Evolutionary conservation across 768 basidiomycete species (phyloP).

Genomic region (Pisolithus tinctorius): DNA sequence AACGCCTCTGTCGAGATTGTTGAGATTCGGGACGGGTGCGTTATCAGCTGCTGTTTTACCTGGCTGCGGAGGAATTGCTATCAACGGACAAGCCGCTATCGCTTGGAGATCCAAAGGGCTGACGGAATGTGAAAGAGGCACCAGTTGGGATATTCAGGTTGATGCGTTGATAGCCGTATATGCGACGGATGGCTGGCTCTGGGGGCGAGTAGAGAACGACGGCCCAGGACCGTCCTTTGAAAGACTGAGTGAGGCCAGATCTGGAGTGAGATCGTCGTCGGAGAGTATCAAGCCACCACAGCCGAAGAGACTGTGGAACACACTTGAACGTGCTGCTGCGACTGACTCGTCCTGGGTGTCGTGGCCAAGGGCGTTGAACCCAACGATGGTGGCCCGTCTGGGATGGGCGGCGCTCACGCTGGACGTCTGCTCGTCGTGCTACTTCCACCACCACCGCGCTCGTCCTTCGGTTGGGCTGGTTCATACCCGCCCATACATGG

Average conservation of each 20-base stretch:
- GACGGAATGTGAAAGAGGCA: conserved; percentile 39
- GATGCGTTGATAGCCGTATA: conserved; percentile 54
- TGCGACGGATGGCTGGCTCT: conserved; percentile 58
- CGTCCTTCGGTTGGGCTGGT: conserved; percentile 46
- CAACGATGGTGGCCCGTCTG: conserved; percentile 55
- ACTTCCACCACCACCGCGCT: conserved; percentile 59
- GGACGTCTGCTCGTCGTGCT: conserved; percentile 75
- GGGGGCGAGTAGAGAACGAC: conserved; percentile 45
- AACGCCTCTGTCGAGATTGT: conserved; percentile 83
- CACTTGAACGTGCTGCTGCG: conserved; percentile 17
- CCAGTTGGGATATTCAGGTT: conserved; percentile 52
- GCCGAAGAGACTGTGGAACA: conserved; percentile 26
- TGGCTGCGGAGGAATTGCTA: too few relatives aligned
- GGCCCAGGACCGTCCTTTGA: conserved; percentile 23
- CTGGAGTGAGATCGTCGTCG: conserved; percentile 76
- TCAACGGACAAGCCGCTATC: too few relatives aligned
- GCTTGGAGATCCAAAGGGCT: conserved; percentile 50
- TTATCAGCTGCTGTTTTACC: too few relatives aligned
- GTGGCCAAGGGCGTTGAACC: conserved; percentile 55
- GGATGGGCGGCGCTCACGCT: conserved; percentile 82
- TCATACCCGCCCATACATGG: conserved; percentile 76
- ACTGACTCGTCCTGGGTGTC: conserved; percentile 38
- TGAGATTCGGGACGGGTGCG: too few relatives aligned
- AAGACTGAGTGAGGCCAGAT: conserved; percentile 56
- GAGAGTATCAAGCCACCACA: conserved; percentile 62